Base-by-base conservation (phyloP, 352 stramenopile genomes). In the Pythium dissimile region DNA sequence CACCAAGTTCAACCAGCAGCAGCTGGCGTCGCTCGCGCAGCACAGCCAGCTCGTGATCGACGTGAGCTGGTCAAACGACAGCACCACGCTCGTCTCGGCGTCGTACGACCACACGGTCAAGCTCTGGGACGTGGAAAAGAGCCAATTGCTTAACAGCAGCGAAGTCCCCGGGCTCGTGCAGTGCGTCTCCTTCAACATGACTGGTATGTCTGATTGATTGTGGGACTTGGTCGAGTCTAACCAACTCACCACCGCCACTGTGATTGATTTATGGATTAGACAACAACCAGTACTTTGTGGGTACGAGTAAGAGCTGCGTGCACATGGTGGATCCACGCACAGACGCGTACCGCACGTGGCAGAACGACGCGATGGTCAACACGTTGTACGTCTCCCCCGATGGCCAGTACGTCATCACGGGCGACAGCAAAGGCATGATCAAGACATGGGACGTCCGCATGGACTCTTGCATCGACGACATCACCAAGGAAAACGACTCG, bases 81-180 rank as follows among this genome's bases (percentile, higher is more conserved):
- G 79, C 55, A 53, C 74, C 15, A 73, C 67, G 44, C 74, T 95
- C 21, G 70, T 90, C 38, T 93, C 83, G 31, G 86, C 69, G 38
- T 92, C 80, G 24, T 94, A 95, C 66, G 86, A 95, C 53, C 86
- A 95, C 68, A 89, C 84, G 12, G 86, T 93, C 9, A 95, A 95
- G 66, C 75, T 87, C 45, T 95, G 86, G 86, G 86, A 95, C 53
- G 81, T 91, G 9, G 83, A 92, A 16, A 90, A 89, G 65, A 86
- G 71, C 63, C 57, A 84, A 31, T 65, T 93, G 0, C 28, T 82
- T 1, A 68, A 66, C 46, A 92, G 77, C 61, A 76, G 75, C 23
- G 75, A 91, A 45, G 78, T 92, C 21, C 74, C 82, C 5, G 85
- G 85, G 23, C 81, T 95, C 50, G 81, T 93, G 51, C 85, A 93